phyloP scores from a whole-genome alignment of 495 filamentous ascomycete species.

The Aspergillus kassunensis region DNA sequence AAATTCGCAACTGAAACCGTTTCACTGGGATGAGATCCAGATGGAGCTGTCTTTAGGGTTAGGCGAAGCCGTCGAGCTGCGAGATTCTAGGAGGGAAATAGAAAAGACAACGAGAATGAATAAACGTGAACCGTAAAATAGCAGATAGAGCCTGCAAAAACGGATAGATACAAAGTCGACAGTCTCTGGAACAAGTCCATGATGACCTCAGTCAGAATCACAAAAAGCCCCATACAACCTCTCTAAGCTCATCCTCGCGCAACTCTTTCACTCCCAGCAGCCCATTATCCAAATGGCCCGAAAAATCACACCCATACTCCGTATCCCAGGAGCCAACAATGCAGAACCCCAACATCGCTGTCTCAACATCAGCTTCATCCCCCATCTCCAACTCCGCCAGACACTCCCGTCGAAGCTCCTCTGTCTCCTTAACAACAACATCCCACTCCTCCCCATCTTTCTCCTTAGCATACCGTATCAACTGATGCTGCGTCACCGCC shows the following conservation, averaged over 20 bases:
- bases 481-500: not conserved
- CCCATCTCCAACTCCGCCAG: not conserved
- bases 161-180: too few relatives aligned
- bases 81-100: too few relatives aligned
- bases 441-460: not conserved
- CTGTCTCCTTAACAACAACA: not conserved
- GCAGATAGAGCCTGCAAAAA: too few relatives aligned
- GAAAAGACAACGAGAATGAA: too few relatives aligned
- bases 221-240: constrained; percentile 1
- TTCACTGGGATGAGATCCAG: too few relatives aligned
- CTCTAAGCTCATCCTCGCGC: not conserved
- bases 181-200: too few relatives aligned
- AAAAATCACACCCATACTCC: not conserved
- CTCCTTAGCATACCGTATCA: not conserved
- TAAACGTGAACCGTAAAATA: too few relatives aligned
- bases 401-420: not conserved
- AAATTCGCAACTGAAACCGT: too few relatives aligned
- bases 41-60: too few relatives aligned
- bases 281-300: not conserved
- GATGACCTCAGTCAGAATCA: constrained; percentile 23
- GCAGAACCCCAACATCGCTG: not conserved
- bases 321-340: not conserved
- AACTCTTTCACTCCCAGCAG: not conserved
- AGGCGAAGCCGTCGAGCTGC: too few relatives aligned
- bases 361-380: not conserved